Base-by-base conservation (phyloP, 2,329 filamentous ascomycete species). In the Paraphaeosphaeria sporulosa region DNA sequence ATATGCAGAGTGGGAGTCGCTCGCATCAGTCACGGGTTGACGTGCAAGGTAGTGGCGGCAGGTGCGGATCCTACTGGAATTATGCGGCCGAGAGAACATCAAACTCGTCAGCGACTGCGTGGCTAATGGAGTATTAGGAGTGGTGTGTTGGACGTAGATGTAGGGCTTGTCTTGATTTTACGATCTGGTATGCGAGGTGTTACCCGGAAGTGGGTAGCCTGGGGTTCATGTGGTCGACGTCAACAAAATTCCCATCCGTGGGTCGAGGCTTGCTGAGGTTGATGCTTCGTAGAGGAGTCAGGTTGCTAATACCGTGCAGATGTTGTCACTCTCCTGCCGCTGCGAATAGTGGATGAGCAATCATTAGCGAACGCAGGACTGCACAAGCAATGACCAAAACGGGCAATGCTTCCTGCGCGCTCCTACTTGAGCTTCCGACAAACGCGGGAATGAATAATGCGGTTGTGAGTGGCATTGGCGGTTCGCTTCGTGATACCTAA, bases 281-380 rank as follows among this genome's bases (percentile, higher is more conserved):
- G 40, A 10, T 43, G n/a, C 19, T 1, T 43, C 40, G 17, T 10
- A 21, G 4, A n/a, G 25, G 27, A 36, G 34, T 10, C n/a, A n/a
- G n/a, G n/a, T n/a, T n/a, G n/a, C n/a, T n/a, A n/a, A n/a, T n/a
- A n/a, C n/a, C n/a, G n/a, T n/a, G n/a, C n/a, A n/a, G n/a, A n/a
- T n/a, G n/a, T n/a, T n/a, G n/a, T n/a, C n/a, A n/a, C n/a, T n/a
- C n/a, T n/a, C n/a, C n/a, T n/a, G n/a, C n/a, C n/a, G n/a, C n/a
- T n/a, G n/a, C n/a, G n/a, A n/a, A n/a, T n/a, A n/a, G 15, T 9
- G 17, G 27, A 51, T 36, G 47, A 50, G 47, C 47, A 50, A 50
- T 27, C 4, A 50, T 30, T 50, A 32, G 47, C 47, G 47, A 50
- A 32, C 15, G 27, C 27, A 8, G 36, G 36, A 40, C 12, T 40